Evolutionary conservation across 768 basidiomycete genomes (phyloP), one percentile per base, ranked within the genome.

Genomic region (Boletellus emodensis): DNA sequence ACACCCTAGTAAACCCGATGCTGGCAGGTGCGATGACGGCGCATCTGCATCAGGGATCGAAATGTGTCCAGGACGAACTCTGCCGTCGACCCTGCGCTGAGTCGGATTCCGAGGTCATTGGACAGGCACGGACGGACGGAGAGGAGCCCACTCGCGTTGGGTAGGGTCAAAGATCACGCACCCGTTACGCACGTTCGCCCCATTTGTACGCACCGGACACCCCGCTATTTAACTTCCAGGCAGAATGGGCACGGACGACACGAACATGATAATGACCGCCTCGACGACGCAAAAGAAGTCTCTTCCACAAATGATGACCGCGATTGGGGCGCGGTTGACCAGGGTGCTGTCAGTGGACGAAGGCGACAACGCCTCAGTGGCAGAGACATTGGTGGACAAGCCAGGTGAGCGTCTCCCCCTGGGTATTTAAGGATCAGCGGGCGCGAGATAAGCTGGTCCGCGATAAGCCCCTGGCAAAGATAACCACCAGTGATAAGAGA

Each of bases 401-500:
- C 44, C 40, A 44, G 39, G 61, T 61, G 9, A 53, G 61, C 38
- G 0, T 37, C 17, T 15, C 46, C 0, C 17, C 11, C 13, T 2
- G 15, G 3, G 30, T 56, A 54, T 52, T 53, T 53, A 53, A 55
- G 32, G 11, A 33, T 38, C 10, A 13, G 37, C 12, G 36, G 7
- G 6, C 43, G 20, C 44, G 38, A 55, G 60, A 61, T 61, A 61
- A 61, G 56, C 55, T 4, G 14, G 17, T 12, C 6, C 20, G 17
- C 52, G 57, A 57, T 61, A 62, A 63, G 50, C 48, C 53, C 52
- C 48, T 46, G 20, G 34, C 38, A 42, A 15, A 44, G 57, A 60
- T 60, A 60, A 58, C 55, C 6, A 35, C 41, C 39, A 10, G 50
- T 50, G 60, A 61, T 61, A 61, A 63, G 51, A 26, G 4, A 24